These are phyloP conservation scores for Penicillium hordei DNA, from an alignment of 2,329 filamentous ascomycete species.

Conservation along the genomic window DNA sequence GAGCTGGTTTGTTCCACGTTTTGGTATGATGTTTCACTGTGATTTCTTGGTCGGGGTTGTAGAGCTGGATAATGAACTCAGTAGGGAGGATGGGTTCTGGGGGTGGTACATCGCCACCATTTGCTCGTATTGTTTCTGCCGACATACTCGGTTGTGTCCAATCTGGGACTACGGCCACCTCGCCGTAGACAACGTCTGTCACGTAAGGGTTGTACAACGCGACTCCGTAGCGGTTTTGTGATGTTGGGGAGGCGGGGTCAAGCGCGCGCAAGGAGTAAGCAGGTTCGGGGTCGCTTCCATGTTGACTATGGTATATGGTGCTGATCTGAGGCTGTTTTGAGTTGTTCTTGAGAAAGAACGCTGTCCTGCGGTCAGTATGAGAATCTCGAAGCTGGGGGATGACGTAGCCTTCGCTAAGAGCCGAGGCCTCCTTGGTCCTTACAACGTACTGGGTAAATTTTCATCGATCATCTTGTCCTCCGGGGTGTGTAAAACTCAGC, in stretches of 20 bases:
- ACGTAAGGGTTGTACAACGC: slow-evolving; percentile 81
- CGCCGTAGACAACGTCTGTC: slow-evolving; percentile 79
- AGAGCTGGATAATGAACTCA: slow-evolving; percentile 80
- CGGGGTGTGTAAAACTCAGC: neutral
- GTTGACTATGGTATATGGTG: slow-evolving; percentile 55
- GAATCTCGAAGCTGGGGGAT: slow-evolving; percentile 8
- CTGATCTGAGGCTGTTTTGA: slow-evolving; percentile 39
- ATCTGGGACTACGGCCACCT: slow-evolving; percentile 79
- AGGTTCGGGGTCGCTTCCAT: slow-evolving; percentile 76
- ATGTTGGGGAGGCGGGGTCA: slow-evolving; percentile 66
- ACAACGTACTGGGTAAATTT: slow-evolving; percentile 69
- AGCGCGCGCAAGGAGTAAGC: slow-evolving; percentile 78
- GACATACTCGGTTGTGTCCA: slow-evolving; percentile 83
- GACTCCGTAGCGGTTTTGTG: slow-evolving; percentile 81
- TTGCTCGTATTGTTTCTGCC: slow-evolving; percentile 71
- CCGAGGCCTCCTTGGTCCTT: slow-evolving; percentile 45
- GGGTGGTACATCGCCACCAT: slow-evolving; percentile 64
- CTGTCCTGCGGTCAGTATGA: slow-evolving; percentile 34
- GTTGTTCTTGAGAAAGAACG: slow-evolving; percentile 60
- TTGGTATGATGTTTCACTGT: slow-evolving; percentile 66
- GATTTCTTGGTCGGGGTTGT: slow-evolving; percentile 88
- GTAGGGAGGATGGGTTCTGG: slow-evolving; percentile 74
- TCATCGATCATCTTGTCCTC: slow-evolving; percentile 74
- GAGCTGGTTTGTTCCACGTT: slow-evolving; percentile 75
- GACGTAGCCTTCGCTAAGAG: slow-evolving; percentile 12